Evolutionary conservation across 2,329 filamentous ascomycete genomes (phyloP), one percentile per base, ranked within the genome.

Genomic region (Teratosphaeria gauchensis): DNA sequence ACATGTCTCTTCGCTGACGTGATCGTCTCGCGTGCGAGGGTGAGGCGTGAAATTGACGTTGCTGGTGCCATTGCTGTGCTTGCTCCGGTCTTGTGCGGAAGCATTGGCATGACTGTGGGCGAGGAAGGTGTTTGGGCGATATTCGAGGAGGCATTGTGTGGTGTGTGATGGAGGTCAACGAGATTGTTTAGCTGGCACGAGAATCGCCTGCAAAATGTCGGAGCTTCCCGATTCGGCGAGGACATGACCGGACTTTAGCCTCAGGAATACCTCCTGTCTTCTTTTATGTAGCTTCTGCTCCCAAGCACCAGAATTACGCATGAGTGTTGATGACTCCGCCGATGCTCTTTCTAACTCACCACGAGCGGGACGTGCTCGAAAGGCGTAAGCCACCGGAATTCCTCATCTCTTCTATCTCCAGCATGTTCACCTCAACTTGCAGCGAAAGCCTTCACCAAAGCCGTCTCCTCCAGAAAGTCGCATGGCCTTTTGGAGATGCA

Each of bases 1-100:
- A 83, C 76, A 85, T 84, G 55, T 78, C 73, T 6, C 11, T 6
- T 19, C 42, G 42, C 59, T 76, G 74, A 60, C 82, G 79, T 51
- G 80, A 75, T 63, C 75, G 75, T 51, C 81, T 84, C n/a, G 53
- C 60, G 42, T 59, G 54, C 51, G 56, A 57, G 12, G 46, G 28
- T 46, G 60, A 63, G 38, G 59, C 57, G 55, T 62, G 63, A 31
- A 63, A 62, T 54, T 65, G 56, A 38, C 65, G 63, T 12, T 55
- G 59, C 24, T 33, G 32, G 51, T 35, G 42, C 51, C 52, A 53
- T 58, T 16, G 35, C 21, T 48, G 56, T 30, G 46, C 31, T 19
- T 53, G 59, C 9, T 46, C 55, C 14, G 66, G 64, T 58, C 63
- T 59, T 11, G 63, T 66, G 53, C 64, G 65, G 42, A 68, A 66